Base-by-base conservation (phyloP, 345 rosid species). In the Rhodamnia rubescens region DNA sequence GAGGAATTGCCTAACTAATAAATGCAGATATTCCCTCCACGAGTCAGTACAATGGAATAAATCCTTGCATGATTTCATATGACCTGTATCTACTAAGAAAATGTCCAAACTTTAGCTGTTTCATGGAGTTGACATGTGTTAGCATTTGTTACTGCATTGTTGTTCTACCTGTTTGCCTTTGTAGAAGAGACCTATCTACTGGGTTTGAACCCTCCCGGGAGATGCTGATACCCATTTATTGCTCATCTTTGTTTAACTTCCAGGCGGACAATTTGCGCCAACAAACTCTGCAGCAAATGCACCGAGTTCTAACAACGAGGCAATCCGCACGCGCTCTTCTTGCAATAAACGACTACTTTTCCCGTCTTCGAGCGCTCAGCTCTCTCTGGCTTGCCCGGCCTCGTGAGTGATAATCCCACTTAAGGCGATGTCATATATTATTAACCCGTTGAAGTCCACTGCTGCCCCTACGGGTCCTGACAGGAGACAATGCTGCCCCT, bases 351-450 rank as follows among this genome's bases (percentile, higher is more conserved):
- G 95, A 93, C 84, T 90, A 93, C 83, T 93, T 90, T 88, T 93
- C 94, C 42, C 88, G 95, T 86, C 94, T 93, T 80, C 91, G 95
- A 61, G 94, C 95, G 11, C 93, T 93, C 82, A 93, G 95, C 80
- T 92, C 95, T 49, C 91, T 93, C 24, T 93, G 95, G 95, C 85
- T 93, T 85, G 95, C 95, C 56, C 87, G 95, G 14, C 95, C 95
- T n/a, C 87, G 92, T 51, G 95, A 93, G 57, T 93, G 85, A 90
- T 36, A 5, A 14, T 82, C 58, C 22, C 3, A n/a, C 9, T 51
- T 13, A 53, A 15, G 56, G 56, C 36, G 11, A 81, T 36, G 42
- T 82, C 47, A 11, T n/a, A 50, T 26, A 27, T 56, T 82, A 18
- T 69, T 69, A 36, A 36, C 80, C 80, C 36, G 21, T 69, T 9